A percentile compares a stretch with the other conserved stretches of the same genome.
phyloP scores from a whole-genome alignment of 2,329 filamentous ascomycete genomes.

The Exserohilum turcica region DNA sequence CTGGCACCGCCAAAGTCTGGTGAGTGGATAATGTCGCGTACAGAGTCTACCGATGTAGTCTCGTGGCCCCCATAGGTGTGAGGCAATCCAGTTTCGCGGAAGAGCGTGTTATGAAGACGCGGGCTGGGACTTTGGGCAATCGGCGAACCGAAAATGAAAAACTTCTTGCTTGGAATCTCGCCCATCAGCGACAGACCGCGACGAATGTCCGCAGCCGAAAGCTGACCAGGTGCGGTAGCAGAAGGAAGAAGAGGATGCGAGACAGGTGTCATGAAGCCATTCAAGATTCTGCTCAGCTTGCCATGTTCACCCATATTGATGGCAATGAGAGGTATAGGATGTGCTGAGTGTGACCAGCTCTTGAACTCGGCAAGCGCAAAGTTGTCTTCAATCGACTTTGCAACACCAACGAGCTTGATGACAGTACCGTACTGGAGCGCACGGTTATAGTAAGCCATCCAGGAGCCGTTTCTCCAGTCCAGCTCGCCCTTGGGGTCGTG shows the following conservation, averaged over 20 bases:
- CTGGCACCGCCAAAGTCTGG: conserved; percentile 88
- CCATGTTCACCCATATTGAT: conserved; percentile 93
- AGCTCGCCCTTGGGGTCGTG: conserved; percentile 81
- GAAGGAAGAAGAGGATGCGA: conserved; percentile 87
- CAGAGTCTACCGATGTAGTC: conserved; percentile 65
- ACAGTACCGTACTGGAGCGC: conserved; percentile 89
- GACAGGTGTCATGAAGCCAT: conserved; percentile 92
- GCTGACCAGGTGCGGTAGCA: conserved; percentile 90
- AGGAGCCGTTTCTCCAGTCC: conserved; percentile 91
- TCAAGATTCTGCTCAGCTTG: conserved; percentile 87
- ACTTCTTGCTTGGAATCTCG: conserved; percentile 74
- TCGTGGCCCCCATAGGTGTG: conserved; percentile 80
- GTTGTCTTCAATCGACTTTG: conserved; percentile 79
- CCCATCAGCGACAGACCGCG: conserved; percentile 78
- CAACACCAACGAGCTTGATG: conserved; percentile 90
- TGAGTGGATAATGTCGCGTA: conserved; percentile 69
- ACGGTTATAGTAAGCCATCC: conserved; percentile 87
- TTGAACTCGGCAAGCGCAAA: conserved; percentile 84
- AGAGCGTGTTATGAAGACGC: conserved; percentile 86
- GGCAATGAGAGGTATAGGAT: conserved; percentile 84
- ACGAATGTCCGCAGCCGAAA: conserved; percentile 88
- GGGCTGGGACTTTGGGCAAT: conserved; percentile 84
- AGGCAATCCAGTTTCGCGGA: conserved; percentile 75
- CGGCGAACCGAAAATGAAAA: conserved; percentile 87
- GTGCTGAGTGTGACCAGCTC: conserved; percentile 70